Percentiles rank a stretch among this genome's conserved stretches.
phyloP scores from a whole-genome alignment of 768 basidiomycete genomes.

The Agaricus subrufescens region DNA sequence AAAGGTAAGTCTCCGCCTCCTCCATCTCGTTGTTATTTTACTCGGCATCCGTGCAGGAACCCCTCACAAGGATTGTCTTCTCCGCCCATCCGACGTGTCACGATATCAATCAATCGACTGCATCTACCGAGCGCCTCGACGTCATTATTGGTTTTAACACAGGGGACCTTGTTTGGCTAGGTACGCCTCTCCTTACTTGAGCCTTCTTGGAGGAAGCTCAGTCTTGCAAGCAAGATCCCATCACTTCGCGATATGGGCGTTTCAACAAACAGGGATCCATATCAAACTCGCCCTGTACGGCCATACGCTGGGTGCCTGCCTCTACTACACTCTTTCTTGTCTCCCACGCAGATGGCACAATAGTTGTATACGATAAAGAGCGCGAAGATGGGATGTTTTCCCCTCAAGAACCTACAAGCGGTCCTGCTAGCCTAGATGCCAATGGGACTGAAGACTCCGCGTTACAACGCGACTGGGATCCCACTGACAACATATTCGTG shows the following conservation, averaged over 20 bases:
- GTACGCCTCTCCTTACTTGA: constrained; percentile 33
- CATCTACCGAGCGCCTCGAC: constrained; percentile 75
- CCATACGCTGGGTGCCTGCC: constrained; percentile 84
- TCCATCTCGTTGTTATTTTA: neutral
- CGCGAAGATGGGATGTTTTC: constrained; percentile 80
- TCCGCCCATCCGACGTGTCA: constrained; percentile 88
- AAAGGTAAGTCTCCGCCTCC: constrained; percentile 48
- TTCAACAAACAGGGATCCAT: constrained; percentile 86
- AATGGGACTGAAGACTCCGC: constrained; percentile 19
- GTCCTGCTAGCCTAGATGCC: constrained; percentile 15
- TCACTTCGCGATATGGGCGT: constrained; percentile 77
- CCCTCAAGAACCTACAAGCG: constrained; percentile 47
- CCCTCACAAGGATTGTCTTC: constrained; percentile 81
- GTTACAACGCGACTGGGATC: constrained; percentile 61
- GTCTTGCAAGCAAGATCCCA: constrained; percentile 51
- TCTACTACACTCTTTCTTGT: constrained; percentile 80
- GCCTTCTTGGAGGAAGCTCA: neutral
- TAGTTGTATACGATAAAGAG: constrained; percentile 88
- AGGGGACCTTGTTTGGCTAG: constrained; percentile 96
- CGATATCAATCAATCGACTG: constrained; percentile 77
- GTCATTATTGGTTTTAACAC: constrained; percentile 89
- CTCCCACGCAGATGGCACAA: constrained; percentile 85
- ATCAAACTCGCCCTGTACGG: constrained; percentile 76
- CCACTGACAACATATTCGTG: constrained; percentile 68
- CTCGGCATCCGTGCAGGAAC: constrained; percentile 51